Percentiles rank a stretch among this genome's conserved stretches.
Conservation (phyloP, 208 protist genomes). For the Angomonas deanei region DNA sequence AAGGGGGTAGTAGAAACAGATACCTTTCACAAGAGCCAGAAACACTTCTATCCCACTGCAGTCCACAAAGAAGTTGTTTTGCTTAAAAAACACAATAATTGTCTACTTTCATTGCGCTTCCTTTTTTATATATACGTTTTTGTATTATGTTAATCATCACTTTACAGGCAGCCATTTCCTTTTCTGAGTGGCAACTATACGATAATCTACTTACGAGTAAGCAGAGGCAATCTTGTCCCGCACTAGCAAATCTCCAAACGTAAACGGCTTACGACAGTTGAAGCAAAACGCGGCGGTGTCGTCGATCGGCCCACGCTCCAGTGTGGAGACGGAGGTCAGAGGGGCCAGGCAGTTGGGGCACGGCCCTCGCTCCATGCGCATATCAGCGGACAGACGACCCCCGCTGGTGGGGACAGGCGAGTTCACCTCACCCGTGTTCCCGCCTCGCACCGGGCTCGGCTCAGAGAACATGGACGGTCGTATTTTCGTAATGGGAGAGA, state of each 20-base stretch:
- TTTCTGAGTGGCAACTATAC: neutral
- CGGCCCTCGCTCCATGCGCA: conserved; percentile 31
- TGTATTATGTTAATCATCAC: too few species aligned
- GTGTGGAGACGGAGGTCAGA: conserved; percentile 31
- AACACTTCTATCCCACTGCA: too few species aligned
- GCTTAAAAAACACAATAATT: too few species aligned
- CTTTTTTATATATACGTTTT: too few species aligned
- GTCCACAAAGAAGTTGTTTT: too few species aligned
- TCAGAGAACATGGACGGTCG: conserved; percentile 7
- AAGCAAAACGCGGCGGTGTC: conserved; percentile 77
- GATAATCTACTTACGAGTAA: conserved; percentile 7
- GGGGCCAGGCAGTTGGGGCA: conserved; percentile 62
- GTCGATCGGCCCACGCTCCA: conserved; percentile 11
- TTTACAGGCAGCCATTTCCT: too few species aligned
- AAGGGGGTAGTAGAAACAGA: neutral
- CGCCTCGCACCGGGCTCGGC: neutral
- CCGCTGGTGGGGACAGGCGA: conserved; percentile 20
- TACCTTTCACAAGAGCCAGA: neutral
- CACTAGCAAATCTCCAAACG: conserved; percentile 48
- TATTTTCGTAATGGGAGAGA: conserved; percentile 5
- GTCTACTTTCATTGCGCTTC: too few species aligned
- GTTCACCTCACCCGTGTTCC: neutral
- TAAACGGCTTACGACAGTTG: conserved; percentile 69
- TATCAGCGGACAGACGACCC: conserved; percentile 14
- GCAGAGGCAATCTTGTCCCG: conserved; percentile 15